Base-by-base conservation (phyloP, 352 stramenopile species). In the Plasmopara muralis region DNA sequence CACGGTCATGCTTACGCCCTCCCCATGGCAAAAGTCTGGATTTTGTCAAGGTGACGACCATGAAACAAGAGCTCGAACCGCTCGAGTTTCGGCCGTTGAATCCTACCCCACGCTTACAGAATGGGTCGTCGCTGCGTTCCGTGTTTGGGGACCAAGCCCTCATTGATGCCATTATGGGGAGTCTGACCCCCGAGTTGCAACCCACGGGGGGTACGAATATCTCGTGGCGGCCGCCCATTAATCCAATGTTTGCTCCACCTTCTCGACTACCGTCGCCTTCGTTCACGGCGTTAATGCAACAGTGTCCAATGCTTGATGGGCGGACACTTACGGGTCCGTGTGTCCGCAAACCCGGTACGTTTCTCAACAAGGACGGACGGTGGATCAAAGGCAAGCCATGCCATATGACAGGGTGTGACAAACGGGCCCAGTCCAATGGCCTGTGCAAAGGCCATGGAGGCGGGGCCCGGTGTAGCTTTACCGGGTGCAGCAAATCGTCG, bases 331-430 rank as follows among this genome's bases (percentile, higher is more conserved):
- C 43, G 13, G 61, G 68, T 33, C 66, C 76, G 29, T 78, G 72
- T 43, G 60, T 79, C 9, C 77, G 80, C 51, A 86, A 87, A 47
- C 77, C 80, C 3, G 80, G 80, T 28, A 91, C 80, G n/a, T 91
- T 91, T 62, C 64, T 91, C 9, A 91, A 91, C 64, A 91, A 91
- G 72, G 80, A 91, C 55, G 80, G 80, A n/a, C 80, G 80, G 2
- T 91, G 80, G 80, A 44, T 43, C 35, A 92, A 91, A 46, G 79
- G 78, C 47, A 93, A 93, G 54, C 87, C 84, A 43, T 93, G 82
- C 50, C 65, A 85, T 38, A 77, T 87, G 40, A 28, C 51, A 0
- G 68, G 64, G 0, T 93, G 82, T 31, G 80, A 57, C 6, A 63
- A 79, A 7, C 79, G 82, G 14, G 79, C 82, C 7, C 79, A 90